Percentiles rank a stretch among this genome's conserved stretches.
Evolutionary conservation across 139 green algal species (phyloP).

Genomic region (Coccomyxa sp.): DNA sequence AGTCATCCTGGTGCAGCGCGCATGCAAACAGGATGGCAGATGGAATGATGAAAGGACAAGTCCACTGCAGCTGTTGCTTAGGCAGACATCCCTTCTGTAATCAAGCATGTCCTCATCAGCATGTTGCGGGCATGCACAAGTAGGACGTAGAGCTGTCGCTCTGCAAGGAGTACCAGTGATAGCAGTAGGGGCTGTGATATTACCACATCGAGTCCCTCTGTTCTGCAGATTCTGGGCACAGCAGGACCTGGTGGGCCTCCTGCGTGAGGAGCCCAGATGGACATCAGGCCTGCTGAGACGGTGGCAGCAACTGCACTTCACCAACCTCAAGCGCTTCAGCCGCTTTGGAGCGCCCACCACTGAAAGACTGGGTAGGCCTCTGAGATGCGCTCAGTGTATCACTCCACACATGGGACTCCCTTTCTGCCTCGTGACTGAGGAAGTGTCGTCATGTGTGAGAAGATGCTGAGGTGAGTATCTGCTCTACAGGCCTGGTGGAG

Average conservation of each 20-base stretch:
- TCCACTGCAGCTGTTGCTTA: not conserved
- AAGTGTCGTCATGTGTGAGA: no score
- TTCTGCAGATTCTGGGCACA: not conserved
- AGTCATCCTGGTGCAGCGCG: not conserved
- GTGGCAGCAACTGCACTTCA: not conserved
- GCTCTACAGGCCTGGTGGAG: constrained; percentile 1
- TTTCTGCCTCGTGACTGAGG: not conserved
- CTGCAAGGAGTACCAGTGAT: not conserved
- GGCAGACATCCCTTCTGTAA: not conserved
- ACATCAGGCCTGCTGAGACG: not conserved
- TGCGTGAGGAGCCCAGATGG: not conserved
- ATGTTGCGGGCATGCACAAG: not conserved
- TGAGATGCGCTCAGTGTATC: not conserved
- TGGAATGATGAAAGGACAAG: not conserved
- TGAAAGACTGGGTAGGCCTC: not conserved
- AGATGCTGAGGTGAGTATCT: not conserved
- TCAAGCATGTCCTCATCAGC: not conserved
- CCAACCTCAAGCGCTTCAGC: not conserved
- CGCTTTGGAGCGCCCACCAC: not conserved
- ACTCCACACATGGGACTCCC: not conserved
- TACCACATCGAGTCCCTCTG: no score
- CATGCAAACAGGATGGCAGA: not conserved
- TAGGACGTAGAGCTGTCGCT: not conserved
- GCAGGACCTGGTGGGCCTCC: not conserved
- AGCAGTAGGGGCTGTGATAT: no score